These are phyloP conservation scores for Ehretia macrophylla DNA, from an alignment of 257 asterid genomes.

Conservation along the genomic window DNA sequence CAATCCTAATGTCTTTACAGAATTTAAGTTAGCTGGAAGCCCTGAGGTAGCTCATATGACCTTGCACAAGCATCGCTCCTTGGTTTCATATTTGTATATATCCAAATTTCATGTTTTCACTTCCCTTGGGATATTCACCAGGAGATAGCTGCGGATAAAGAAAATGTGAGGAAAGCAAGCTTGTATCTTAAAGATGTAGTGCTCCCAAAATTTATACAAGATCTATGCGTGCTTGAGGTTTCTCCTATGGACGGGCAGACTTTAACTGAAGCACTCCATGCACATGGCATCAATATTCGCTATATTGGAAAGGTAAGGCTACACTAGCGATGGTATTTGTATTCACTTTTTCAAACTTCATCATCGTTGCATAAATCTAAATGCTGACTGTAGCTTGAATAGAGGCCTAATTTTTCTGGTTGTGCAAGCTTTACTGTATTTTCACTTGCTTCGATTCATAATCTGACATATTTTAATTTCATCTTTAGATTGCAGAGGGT, in stretches of 20 bases:
- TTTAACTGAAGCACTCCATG: slow-evolving; percentile 89
- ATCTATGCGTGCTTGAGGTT: slow-evolving; percentile 85
- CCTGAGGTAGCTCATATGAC: slow-evolving; percentile 50
- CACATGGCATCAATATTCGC: slow-evolving; percentile 87
- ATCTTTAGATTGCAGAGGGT: slow-evolving; percentile 79
- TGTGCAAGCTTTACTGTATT: no score
- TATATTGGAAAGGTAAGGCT: slow-evolving; percentile 76
- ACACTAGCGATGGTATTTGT: not conserved
- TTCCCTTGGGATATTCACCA: slow-evolving; percentile 24
- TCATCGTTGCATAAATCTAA: not conserved
- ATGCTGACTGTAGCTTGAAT: no score
- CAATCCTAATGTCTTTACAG: slow-evolving; percentile 90
- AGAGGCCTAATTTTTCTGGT: no score
- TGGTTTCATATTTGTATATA: slow-evolving; percentile 2
- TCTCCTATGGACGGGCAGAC: slow-evolving; percentile 98
- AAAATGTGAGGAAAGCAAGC: slow-evolving; percentile 74
- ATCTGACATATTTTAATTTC: not conserved
- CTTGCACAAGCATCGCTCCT: slow-evolving; percentile 8
- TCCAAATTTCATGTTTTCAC: slow-evolving; percentile 9
- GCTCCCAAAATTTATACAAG: slow-evolving; percentile 72
- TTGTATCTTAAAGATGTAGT: slow-evolving; percentile 60
- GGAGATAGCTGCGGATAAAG: slow-evolving; percentile 82
- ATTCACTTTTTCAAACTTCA: not conserved
- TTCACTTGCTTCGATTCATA: no score
- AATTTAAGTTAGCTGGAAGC: slow-evolving; percentile 73